Evolutionary conservation across 2,329 filamentous ascomycete genomes (phyloP), one percentile per base, ranked within the genome.

Genomic region (Trichoderma guizhouense): DNA sequence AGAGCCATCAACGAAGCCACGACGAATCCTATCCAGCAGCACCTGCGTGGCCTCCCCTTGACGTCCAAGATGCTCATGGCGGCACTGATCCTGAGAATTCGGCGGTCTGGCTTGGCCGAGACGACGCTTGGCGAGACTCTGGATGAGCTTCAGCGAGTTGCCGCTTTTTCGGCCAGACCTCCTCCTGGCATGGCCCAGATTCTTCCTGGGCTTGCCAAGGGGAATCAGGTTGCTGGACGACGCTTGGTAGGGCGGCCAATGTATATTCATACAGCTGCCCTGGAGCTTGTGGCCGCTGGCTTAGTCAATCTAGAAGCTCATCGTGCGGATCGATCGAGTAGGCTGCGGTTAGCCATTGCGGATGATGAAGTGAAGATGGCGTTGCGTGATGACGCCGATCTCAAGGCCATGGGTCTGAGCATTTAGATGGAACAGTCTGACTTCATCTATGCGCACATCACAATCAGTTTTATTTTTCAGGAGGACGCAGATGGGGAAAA

Each of bases 1-100:
- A 91, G 93, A 78, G 96, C 96, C 43, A 98, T 99, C 81, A 93
- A 93, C 77, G 96, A 99, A 83, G 95, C 95, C 6, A 98, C 95
- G 0, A 94, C 93, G 5, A 97, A 93, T 71, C 96, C 96, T 2
- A 85, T 98, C 72, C 95, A 98, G 79, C 93, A 96, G 79, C 94
- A 94, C 78, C 87, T 99, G 43, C 92, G 94, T 64, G 88, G 90
- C 21, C 87, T 98, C 26, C 93, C 96, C 0, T 86, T 98, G 55
- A 88, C 91, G 30, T 91, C 92, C 14, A 98, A 98, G 79, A 85
- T 98, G 43, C 90, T 98, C 76, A 89, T 99, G 67, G 91, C 93
- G 2, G 94, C 94, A 7, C 84, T 99, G 18, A 82, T 98, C 47
- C 88, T 93, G 32, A 89, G 94, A 30, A 91, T 93, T 43, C 90